phyloP scores from a whole-genome alignment of 768 basidiomycete genomes.

The Russula virescens region DNA sequence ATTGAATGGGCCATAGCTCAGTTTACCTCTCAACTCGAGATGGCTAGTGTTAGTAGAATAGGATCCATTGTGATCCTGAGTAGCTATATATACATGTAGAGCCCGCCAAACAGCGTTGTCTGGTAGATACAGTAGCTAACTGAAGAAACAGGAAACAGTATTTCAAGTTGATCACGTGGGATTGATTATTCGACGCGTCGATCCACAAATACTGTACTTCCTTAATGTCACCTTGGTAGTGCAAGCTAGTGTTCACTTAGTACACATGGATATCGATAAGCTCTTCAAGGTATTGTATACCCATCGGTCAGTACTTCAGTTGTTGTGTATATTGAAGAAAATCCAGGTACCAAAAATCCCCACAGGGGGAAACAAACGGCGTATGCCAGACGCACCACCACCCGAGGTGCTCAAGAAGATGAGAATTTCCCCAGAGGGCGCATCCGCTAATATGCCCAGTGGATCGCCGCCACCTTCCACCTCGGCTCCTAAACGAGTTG shows the following conservation, averaged over 20 bases:
- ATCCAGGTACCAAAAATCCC: slow-evolving; percentile 66
- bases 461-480: slow-evolving; percentile 3
- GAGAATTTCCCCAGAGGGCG: slow-evolving; percentile 43
- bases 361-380: slow-evolving; percentile 58
- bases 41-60: neutral
- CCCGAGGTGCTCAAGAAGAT: slow-evolving; percentile 81
- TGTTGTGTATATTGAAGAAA: slow-evolving; percentile 1
- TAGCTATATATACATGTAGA: too few species aligned
- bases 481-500: slow-evolving; percentile 37
- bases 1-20: neutral
- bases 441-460: slow-evolving; percentile 12
- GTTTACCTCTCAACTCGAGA: neutral
- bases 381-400: slow-evolving; percentile 69
- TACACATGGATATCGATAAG: slow-evolving; percentile 44
- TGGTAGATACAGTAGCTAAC: neutral
- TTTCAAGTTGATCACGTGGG: slow-evolving; percentile 11
- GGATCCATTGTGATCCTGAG: neutral
- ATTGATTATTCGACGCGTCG: neutral
- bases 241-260: neutral
- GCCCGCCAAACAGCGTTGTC: too few species aligned
- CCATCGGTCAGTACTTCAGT: neutral
- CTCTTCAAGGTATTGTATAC: slow-evolving; percentile 39
- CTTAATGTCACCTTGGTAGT: neutral
- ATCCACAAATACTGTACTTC: too few species aligned
- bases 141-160: too few species aligned